Evolutionary conservation across 2,329 filamentous ascomycete genomes (phyloP).

Genomic region (Fusarium lateritium): DNA sequence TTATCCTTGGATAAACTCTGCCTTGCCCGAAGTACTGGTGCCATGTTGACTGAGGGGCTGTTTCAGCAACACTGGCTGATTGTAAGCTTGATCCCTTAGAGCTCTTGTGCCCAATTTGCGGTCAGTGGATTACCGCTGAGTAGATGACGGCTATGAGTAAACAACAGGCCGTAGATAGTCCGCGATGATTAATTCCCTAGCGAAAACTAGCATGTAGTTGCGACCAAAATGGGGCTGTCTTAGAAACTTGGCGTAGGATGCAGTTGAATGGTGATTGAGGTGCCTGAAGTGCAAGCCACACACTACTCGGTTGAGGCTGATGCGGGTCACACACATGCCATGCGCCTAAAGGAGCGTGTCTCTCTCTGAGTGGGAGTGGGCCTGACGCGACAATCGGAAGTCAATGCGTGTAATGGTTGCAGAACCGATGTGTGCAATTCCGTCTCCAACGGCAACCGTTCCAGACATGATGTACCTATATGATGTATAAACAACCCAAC

Average conservation of each 20-base stretch:
- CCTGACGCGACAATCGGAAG: constrained; percentile 25
- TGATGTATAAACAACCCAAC: constrained; percentile 16
- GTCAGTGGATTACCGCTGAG: constrained; percentile 1
- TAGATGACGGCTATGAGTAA: not conserved
- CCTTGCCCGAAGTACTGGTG: constrained; percentile 61
- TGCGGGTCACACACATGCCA: constrained; percentile 30
- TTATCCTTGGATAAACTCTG: constrained; percentile 77
- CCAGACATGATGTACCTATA: constrained; percentile 3
- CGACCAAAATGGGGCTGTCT: constrained; percentile 3
- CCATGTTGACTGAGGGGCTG: constrained; percentile 52
- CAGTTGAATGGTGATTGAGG: constrained; percentile 24
- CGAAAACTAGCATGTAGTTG: not conserved
- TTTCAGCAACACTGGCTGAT: not conserved
- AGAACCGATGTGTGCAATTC: constrained; percentile 20
- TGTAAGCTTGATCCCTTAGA: constrained; percentile 2
- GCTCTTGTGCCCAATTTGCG: constrained; percentile 5
- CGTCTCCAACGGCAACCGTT: constrained; percentile 44
- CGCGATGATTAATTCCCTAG: not conserved
- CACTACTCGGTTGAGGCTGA: constrained; percentile 16
- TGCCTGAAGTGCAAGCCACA: constrained; percentile 27
- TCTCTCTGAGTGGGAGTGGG: constrained; percentile 9
- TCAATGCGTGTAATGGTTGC: constrained; percentile 12
- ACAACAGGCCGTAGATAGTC: not conserved
- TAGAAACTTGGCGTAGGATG: constrained; percentile 14
- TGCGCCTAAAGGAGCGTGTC: constrained; percentile 23